Base-by-base conservation (phyloP, 2,329 filamentous ascomycete species). In the Aspergillus terreus region DNA sequence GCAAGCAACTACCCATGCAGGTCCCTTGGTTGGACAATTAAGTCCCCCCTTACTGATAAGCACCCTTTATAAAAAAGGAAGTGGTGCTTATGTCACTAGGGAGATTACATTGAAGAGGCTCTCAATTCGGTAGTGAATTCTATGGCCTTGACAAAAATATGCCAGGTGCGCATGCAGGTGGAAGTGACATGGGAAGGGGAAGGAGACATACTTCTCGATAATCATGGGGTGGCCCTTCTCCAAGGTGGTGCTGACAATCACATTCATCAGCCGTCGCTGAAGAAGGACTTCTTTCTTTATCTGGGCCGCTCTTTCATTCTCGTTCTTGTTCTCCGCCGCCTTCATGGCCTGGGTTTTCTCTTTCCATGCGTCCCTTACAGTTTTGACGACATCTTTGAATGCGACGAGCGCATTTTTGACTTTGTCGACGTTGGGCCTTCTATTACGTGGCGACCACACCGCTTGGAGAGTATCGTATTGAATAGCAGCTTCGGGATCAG, bases 331-430 rank as follows among this genome's bases (percentile, higher is more conserved):
- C 59, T 83, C 81, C 10, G 83, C 82, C 55, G 79, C 73, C 55
- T 79, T 77, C 55, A 85, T 73, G 21, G 78, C 77, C 56, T 79
- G 77, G 41, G 73, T 77, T 58, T 82, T 81, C 32, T 75, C 69
- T 62, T 83, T 84, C 82, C 82, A 86, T 35, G 78, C 73, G 63
- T 85, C 82, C 52, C 82, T 77, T 50, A 85, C 77, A 6, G 75
- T 75, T 62, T 81, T 81, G 53, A 85, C 71, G 42, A 84, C 71
- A 45, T 84, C 81, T 72, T 82, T 83, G 61, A 82, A 81, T 41
- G 78, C 75, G 46, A 76, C 75, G 56, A 85, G 71, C 42, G 78
- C 79, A 55, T 69, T 71, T 57, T 81, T 78, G 51, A 85, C 78
- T 53, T 78, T 77, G 23, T 79, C 76, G 14, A 74, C 70, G 49